Evolutionary conservation across 768 basidiomycete species (phyloP).

Genomic region (Kwoniella sp.): DNA sequence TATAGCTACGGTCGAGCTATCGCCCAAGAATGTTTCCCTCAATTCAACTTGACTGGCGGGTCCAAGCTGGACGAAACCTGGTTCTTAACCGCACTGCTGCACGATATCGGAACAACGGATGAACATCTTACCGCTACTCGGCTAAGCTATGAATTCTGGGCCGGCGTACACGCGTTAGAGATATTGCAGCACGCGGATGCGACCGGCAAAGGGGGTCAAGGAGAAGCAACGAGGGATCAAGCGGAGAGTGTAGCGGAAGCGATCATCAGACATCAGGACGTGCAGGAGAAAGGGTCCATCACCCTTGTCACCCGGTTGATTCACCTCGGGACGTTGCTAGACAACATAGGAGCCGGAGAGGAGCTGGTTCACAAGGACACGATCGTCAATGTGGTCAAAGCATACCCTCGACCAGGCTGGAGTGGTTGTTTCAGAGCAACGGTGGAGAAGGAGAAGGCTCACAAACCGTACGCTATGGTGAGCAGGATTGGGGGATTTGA

Average conservation of each 20-base stretch:
- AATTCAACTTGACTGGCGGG: background rate
- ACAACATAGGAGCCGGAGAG: slow-evolving; percentile 24
- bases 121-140: slow-evolving; percentile 1
- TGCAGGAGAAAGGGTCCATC: slow-evolving; percentile 27
- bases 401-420: slow-evolving; percentile 29
- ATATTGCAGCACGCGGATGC: slow-evolving; percentile 15
- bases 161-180: slow-evolving; percentile 25
- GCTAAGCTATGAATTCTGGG: slow-evolving; percentile 34
- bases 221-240: slow-evolving; percentile 20
- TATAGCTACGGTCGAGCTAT: slow-evolving; percentile 34
- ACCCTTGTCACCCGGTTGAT: slow-evolving; percentile 16
- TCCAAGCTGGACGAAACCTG: slow-evolving; percentile 28
- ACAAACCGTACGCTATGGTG: slow-evolving; percentile 32
- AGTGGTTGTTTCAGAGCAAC: slow-evolving; percentile 24
- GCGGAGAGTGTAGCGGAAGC: slow-evolving; percentile 34
- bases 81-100: slow-evolving; percentile 33
- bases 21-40: slow-evolving; percentile 24
- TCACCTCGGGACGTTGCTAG: slow-evolving; percentile 7
- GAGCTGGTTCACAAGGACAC: slow-evolving; percentile 26
- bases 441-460: slow-evolving; percentile 29
- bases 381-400: slow-evolving; percentile 21
- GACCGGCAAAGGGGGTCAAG: background rate
- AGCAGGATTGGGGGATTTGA: slow-evolving; percentile 34
- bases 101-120: slow-evolving; percentile 30
- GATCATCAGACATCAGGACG: slow-evolving; percentile 37